These are phyloP conservation scores for Tricholoma bakamatsutake DNA, from an alignment of 768 basidiomycete genomes.

Conservation along the genomic window DNA sequence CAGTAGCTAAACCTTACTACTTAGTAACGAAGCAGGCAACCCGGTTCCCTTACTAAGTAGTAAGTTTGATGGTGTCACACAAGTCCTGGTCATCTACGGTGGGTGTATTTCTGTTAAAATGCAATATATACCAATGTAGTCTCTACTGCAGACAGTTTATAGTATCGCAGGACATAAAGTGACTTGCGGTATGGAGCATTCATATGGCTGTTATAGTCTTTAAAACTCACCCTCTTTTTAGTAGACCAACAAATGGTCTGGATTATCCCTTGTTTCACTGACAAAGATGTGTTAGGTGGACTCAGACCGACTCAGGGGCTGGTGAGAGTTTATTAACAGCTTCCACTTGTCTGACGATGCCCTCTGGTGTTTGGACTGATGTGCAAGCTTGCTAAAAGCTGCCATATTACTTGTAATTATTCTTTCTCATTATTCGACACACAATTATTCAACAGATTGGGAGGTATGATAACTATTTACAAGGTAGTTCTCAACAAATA, in stretches of 20 bases:
- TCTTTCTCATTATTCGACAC: not conserved
- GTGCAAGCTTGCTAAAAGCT: conserved; percentile 37
- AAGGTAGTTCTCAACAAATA: not conserved
- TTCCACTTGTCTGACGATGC: not conserved
- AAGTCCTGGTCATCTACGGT: conserved; percentile 46
- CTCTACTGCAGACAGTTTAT: conserved; percentile 32
- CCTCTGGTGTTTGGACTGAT: conserved; percentile 47
- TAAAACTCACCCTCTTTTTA: conserved; percentile 18
- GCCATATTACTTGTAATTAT: too few species aligned
- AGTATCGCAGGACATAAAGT: conserved; percentile 38
- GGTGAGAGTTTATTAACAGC: conserved; percentile 26
- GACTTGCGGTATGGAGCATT: conserved; percentile 34
- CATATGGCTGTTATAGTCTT: not conserved
- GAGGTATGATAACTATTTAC: conserved; percentile 6
- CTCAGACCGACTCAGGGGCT: conserved; percentile 43
- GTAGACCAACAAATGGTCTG: conserved; percentile 53
- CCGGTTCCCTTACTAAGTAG: too few species aligned
- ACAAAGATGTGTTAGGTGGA: conserved; percentile 34
- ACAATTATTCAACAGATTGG: not conserved
- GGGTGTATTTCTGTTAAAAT: conserved; percentile 1
- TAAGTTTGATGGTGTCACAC: too few species aligned
- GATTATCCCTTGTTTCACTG: not conserved
- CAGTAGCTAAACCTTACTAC: too few species aligned
- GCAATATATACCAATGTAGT: not conserved
- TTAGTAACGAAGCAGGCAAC: too few species aligned